A percentile compares a stretch with the other conserved stretches of the same genome.
Evolutionary conservation across 441 rosid species (phyloP).

Genomic region (Metrosideros polymorpha): DNA sequence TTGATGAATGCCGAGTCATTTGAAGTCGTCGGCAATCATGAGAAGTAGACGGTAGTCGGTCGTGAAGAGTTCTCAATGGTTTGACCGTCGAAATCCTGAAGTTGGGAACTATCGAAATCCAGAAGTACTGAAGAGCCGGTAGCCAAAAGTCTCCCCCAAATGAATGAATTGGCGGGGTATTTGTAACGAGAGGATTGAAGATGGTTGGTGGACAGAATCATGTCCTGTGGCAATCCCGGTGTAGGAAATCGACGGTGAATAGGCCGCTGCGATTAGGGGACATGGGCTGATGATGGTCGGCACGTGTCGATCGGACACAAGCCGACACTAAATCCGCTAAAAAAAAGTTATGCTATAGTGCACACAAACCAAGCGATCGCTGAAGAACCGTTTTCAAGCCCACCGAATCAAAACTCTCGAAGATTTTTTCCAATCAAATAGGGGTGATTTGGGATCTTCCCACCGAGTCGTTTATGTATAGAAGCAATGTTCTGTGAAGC

Average conservation of each 20-base stretch:
- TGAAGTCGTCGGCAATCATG: not conserved
- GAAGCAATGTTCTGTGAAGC: not conserved
- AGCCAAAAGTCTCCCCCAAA: not conserved
- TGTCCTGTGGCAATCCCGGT: not conserved
- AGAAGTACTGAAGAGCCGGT: not conserved
- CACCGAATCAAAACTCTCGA: rapidly evolving
- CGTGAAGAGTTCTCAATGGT: not conserved
- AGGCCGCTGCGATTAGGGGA: not conserved
- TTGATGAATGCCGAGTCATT: no score
- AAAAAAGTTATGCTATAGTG: not conserved
- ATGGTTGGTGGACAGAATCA: not conserved
- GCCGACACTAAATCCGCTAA: not conserved
- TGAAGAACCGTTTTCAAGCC: not conserved
- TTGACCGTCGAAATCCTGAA: not conserved
- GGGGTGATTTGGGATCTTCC: not conserved
- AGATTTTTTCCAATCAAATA: not conserved
- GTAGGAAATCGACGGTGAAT: not conserved
- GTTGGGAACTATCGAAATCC: not conserved
- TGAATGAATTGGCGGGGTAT: not conserved
- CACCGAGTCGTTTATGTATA: not conserved
- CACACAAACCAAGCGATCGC: not conserved
- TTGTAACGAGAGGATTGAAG: not conserved
- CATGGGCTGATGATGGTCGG: not conserved
- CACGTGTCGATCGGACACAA: not conserved
- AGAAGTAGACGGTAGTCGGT: not conserved